Evolutionary conservation across 495 filamentous ascomycete genomes (phyloP).

Genomic region (Hapsidospora chrysogenum): DNA sequence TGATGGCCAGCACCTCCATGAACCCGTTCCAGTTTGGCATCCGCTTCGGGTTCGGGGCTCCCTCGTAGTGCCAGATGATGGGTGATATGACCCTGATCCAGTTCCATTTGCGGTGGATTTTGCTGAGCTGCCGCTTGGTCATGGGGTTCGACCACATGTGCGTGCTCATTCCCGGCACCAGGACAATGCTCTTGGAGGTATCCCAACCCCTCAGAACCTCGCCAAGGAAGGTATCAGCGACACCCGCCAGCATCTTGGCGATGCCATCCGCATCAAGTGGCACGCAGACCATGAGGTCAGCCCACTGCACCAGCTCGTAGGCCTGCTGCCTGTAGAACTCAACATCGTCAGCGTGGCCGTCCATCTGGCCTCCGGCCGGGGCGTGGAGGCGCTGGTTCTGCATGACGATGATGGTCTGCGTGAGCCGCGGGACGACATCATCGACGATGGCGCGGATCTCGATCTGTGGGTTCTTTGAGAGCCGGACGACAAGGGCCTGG

Average conservation of each 20-base stretch:
- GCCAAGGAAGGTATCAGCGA: constrained; percentile 55
- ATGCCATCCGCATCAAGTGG: constrained; percentile 71
- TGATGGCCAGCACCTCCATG: constrained; percentile 42
- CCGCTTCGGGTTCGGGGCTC: constrained; percentile 25
- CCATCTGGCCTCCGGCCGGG: constrained; percentile 8
- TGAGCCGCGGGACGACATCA: constrained; percentile 30
- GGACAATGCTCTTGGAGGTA: constrained; percentile 53
- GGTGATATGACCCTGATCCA: constrained; percentile 61
- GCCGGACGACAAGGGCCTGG: constrained; percentile 33
- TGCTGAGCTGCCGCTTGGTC: constrained; percentile 65
- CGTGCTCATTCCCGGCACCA: constrained; percentile 69
- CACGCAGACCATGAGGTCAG: constrained; percentile 67
- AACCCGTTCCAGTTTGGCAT: constrained; percentile 50
- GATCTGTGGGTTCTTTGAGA: constrained; percentile 36
- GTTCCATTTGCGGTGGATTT: constrained; percentile 63
- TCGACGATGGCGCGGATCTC: constrained; percentile 37
- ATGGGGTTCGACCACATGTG: constrained; percentile 78
- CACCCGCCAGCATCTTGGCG: constrained; percentile 67
- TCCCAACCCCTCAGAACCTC: constrained; percentile 70
- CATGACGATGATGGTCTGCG: constrained; percentile 31
- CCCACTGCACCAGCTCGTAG: constrained; percentile 65
- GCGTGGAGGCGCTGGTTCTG: constrained; percentile 26
- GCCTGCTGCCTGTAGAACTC: constrained; percentile 35
- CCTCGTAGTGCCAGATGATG: constrained; percentile 55
- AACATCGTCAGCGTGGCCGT: constrained; percentile 11